Evolutionary conservation across 495 filamentous ascomycete species (phyloP).

Genomic region (Penicillium malachiteum): DNA sequence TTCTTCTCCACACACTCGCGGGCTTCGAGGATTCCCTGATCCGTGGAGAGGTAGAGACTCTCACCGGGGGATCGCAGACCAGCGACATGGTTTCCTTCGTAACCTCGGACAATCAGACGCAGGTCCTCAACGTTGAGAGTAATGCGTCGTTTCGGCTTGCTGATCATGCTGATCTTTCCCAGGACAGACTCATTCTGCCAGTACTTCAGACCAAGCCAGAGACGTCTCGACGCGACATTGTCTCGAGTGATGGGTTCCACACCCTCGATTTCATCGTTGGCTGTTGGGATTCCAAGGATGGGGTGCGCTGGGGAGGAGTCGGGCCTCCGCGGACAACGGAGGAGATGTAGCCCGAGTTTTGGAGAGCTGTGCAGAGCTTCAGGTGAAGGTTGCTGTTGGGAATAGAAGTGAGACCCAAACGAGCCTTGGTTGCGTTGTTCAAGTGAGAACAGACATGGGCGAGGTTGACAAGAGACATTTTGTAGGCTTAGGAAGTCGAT

Average conservation of each 20-base stretch:
- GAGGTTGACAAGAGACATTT: slow-evolving; percentile 85
- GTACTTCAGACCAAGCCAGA: slow-evolving; percentile 96
- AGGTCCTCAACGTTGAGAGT: slow-evolving; percentile 61
- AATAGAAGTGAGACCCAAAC: slow-evolving; percentile 83
- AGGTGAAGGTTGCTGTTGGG: slow-evolving; percentile 81
- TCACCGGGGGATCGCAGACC: slow-evolving; percentile 80
- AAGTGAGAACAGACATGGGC: slow-evolving; percentile 85
- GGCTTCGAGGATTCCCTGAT: slow-evolving; percentile 77
- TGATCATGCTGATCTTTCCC: slow-evolving; percentile 64
- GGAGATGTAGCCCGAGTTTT: slow-evolving; percentile 77
- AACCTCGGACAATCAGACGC: slow-evolving; percentile 63
- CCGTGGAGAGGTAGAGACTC: slow-evolving; percentile 76
- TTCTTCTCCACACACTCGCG: slow-evolving; percentile 85
- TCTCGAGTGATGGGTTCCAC: slow-evolving; percentile 66
- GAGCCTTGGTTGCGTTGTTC: slow-evolving; percentile 86
- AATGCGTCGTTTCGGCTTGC: slow-evolving; percentile 73
- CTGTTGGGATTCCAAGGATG: slow-evolving; percentile 44
- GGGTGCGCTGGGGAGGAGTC: slow-evolving; percentile 59
- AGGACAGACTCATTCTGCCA: slow-evolving; percentile 85
- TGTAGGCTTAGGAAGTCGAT: slow-evolving; percentile 4
- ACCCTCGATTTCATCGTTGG: slow-evolving; percentile 32
- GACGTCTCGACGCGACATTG: slow-evolving; percentile 72
- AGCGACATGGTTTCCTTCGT: slow-evolving; percentile 60
- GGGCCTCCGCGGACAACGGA: slow-evolving; percentile 77
- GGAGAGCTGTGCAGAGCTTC: slow-evolving; percentile 69